These are phyloP conservation scores for Coniochaeta sp. DNA, from an alignment of 2,329 filamentous ascomycete species.

Conservation along the genomic window DNA sequence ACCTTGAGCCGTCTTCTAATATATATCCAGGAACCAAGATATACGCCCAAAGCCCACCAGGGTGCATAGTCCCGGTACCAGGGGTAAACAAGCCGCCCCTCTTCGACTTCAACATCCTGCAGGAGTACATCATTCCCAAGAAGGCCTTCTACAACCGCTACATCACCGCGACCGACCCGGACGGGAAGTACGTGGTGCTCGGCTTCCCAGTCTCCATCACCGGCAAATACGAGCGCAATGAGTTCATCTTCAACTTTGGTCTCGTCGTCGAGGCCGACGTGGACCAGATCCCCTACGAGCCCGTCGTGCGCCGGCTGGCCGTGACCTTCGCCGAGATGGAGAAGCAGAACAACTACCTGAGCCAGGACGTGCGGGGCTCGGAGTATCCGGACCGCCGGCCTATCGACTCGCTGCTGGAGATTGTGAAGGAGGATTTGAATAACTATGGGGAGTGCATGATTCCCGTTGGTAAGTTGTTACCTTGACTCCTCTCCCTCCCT, in stretches of 20 bases:
- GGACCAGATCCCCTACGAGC: slow-evolving; percentile 74
- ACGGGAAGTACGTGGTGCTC: slow-evolving; percentile 67
- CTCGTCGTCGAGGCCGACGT: slow-evolving; percentile 41
- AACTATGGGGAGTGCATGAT: slow-evolving; percentile 99
- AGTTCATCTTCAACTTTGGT: slow-evolving; percentile 98
- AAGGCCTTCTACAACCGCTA: slow-evolving; percentile 93
- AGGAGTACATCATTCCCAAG: slow-evolving; percentile 88
- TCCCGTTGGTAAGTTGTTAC: slow-evolving; percentile 66
- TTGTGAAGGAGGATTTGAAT: slow-evolving; percentile 79
- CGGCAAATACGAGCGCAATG: slow-evolving; percentile 80
- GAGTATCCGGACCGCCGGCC: slow-evolving; percentile 40
- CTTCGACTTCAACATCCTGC: slow-evolving; percentile 78
- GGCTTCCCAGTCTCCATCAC: slow-evolving; percentile 86
- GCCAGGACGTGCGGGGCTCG: slow-evolving; percentile 44
- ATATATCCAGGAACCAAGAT: slow-evolving; percentile 47
- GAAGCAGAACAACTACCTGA: slow-evolving; percentile 81
- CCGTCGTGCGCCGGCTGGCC: slow-evolving; percentile 79
- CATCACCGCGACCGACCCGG: slow-evolving; percentile 68
- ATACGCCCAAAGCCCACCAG: slow-evolving; percentile 54
- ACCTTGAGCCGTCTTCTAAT: background rate
- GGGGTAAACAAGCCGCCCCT: slow-evolving; percentile 51
- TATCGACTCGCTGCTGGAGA: slow-evolving; percentile 80
- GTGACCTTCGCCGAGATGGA: slow-evolving; percentile 83
- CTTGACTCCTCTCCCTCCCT: slow-evolving; percentile 4
- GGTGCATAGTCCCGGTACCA: slow-evolving; percentile 47